Conservation (phyloP, 164 flowering plant species). For the Berberis vulgaris region DNA sequence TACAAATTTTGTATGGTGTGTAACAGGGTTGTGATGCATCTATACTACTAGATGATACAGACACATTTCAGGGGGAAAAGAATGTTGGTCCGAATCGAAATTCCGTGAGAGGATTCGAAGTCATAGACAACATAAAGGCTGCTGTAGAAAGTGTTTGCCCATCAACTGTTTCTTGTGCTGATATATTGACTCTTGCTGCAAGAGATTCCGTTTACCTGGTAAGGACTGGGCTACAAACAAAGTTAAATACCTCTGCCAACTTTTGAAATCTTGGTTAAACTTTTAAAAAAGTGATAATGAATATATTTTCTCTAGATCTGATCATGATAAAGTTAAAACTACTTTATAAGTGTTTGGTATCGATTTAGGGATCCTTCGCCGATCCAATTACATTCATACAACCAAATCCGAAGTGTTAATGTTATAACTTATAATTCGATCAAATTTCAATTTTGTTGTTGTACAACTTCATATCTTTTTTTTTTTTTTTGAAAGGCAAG, state of each 20-base stretch:
- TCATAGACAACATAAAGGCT: constrained; percentile 53
- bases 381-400: no score
- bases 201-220: constrained; percentile 37
- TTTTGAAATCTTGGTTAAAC: not conserved
- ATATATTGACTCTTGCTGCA: constrained; percentile 49
- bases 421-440: no score
- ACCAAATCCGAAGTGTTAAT: no score
- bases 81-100: constrained; percentile 38
- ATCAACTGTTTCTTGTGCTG: constrained; percentile 48
- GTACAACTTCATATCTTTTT: no score
- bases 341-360: no score
- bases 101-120: constrained; percentile 30
- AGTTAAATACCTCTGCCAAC: not conserved
- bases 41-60: constrained; percentile 47
- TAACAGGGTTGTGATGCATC: constrained; percentile 75
- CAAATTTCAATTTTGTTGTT: no score
- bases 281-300: not conserved
- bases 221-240: not conserved
- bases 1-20: not conserved
- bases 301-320: no score
- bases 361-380: no score
- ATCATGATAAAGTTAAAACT: no score
- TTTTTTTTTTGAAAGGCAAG: no score
- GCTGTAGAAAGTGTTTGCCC: constrained; percentile 52
- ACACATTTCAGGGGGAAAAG: constrained; percentile 47